These are phyloP conservation scores for Paecilomyces formosus DNA, from an alignment of 2,329 filamentous ascomycete genomes.

Conservation along the genomic window DNA sequence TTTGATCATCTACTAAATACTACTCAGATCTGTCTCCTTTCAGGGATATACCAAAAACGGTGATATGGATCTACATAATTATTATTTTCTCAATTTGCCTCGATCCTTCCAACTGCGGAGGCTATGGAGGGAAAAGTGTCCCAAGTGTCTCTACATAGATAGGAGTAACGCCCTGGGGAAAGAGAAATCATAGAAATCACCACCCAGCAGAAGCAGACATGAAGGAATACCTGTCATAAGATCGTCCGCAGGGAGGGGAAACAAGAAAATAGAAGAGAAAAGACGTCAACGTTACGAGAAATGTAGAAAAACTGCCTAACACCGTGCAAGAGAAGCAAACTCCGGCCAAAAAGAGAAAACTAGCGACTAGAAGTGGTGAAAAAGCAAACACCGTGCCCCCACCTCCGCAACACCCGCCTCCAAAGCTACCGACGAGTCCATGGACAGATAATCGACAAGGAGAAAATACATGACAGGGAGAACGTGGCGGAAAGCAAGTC, in stretches of 20 bases:
- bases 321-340: background rate
- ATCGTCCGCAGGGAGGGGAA: background rate
- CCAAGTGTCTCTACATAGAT: background rate
- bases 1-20: too few species aligned
- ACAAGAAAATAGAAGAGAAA: background rate
- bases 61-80: too few species aligned
- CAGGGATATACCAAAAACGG: too few species aligned
- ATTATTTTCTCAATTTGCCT: too few species aligned
- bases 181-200: too few species aligned
- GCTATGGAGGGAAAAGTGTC: background rate
- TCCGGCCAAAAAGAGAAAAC: background rate
- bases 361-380: background rate
- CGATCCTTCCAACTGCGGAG: too few species aligned
- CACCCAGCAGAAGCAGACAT: background rate
- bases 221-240: background rate
- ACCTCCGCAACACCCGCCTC: background rate
- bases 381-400: background rate
- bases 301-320: background rate
- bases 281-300: background rate
- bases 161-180: background rate
- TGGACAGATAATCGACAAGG: background rate
- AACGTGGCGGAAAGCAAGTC: background rate
- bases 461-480: background rate
- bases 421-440: background rate
- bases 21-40: too few species aligned